Conservation (phyloP, 1,284 basidiomycete species). For the Exsudoporus floridanus region DNA sequence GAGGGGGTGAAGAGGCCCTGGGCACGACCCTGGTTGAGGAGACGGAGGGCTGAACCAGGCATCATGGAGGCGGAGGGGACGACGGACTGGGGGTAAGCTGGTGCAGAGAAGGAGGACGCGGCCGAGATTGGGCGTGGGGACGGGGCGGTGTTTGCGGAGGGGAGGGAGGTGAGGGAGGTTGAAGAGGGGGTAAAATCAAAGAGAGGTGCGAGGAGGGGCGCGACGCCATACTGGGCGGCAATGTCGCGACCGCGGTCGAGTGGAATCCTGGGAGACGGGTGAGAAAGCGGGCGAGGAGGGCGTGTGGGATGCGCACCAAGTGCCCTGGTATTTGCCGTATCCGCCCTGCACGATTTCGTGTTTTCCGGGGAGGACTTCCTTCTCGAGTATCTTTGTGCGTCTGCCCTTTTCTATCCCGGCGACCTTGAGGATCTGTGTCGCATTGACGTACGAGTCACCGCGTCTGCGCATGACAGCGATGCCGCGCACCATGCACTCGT, state of each 20-base stretch:
- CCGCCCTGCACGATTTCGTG: constrained; percentile 99
- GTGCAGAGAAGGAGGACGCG: constrained; percentile 48
- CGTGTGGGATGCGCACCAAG: constrained; percentile 64
- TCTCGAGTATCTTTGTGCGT: constrained; percentile 96
- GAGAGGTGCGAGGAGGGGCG: constrained; percentile 79
- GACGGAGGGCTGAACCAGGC: constrained; percentile 75
- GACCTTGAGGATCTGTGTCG: constrained; percentile 98
- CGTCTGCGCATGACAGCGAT: constrained; percentile 98
- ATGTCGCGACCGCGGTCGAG: constrained; percentile 88
- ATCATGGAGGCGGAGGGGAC: constrained; percentile 76
- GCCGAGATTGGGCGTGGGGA: constrained; percentile 54
- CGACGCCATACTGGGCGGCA: constrained; percentile 87
- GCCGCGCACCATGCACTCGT: constrained; percentile 95
- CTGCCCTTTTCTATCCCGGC: constrained; percentile 97
- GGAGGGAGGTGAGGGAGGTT: constrained; percentile 60
- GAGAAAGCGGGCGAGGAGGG: constrained; percentile 8
- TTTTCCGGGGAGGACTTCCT: constrained; percentile 92
- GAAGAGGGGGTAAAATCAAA: constrained; percentile 88
- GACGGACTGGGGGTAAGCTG: constrained; percentile 51
- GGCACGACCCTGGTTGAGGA: constrained; percentile 80
- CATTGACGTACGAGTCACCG: constrained; percentile 93
- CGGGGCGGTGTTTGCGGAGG: constrained; percentile 48
- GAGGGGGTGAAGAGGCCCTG: constrained; percentile 83
- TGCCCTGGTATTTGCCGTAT: constrained; percentile 99
- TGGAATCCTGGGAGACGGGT: constrained; percentile 70